Percentiles rank a stretch among this genome's conserved stretches.
phyloP scores from a whole-genome alignment of 225 moss, liverwort and hornwort genomes.

The Anthoceros angustus region DNA sequence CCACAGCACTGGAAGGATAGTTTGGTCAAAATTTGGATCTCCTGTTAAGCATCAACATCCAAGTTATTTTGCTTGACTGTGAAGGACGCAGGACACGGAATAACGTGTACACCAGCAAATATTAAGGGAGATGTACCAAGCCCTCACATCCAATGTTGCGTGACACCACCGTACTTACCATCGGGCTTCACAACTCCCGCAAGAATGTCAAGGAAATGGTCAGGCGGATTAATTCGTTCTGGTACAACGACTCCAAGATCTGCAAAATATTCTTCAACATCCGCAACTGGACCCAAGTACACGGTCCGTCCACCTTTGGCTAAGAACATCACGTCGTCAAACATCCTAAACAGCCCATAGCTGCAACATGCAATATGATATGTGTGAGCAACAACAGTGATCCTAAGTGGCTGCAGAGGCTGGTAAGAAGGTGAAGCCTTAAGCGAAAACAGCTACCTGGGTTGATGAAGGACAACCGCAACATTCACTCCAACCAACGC shows the following conservation, averaged over 20 bases:
- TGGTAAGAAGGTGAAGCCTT: background rate
- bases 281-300: slow-evolving; percentile 67
- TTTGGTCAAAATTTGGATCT: slow-evolving; percentile 54
- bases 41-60: slow-evolving; percentile 15
- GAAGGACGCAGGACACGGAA: too few relatives aligned
- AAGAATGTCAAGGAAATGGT: slow-evolving; percentile 77
- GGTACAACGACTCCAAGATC: slow-evolving; percentile 53
- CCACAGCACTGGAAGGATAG: slow-evolving; percentile 65
- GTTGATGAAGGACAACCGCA: slow-evolving; percentile 79
- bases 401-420: background rate
- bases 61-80: background rate
- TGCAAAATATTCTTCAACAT: slow-evolving; percentile 74
- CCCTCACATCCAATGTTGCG: background rate
- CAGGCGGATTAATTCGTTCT: slow-evolving; percentile 76
- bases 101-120: too few relatives aligned
- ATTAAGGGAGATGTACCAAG: background rate
- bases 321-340: slow-evolving; percentile 85
- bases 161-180: background rate
- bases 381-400: background rate
- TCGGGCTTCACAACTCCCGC: slow-evolving; percentile 25
- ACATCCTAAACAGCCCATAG: slow-evolving; percentile 80
- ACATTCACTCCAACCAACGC: slow-evolving; percentile 84
- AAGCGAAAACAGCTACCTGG: slow-evolving; percentile 31
- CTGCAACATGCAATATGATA: slow-evolving; percentile 16
- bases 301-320: slow-evolving; percentile 72